A percentile compares a stretch with the other conserved stretches of the same genome.
Evolutionary conservation across 805 yeast species (phyloP).

Genomic region (Saccharomycopsis capsularis): DNA sequence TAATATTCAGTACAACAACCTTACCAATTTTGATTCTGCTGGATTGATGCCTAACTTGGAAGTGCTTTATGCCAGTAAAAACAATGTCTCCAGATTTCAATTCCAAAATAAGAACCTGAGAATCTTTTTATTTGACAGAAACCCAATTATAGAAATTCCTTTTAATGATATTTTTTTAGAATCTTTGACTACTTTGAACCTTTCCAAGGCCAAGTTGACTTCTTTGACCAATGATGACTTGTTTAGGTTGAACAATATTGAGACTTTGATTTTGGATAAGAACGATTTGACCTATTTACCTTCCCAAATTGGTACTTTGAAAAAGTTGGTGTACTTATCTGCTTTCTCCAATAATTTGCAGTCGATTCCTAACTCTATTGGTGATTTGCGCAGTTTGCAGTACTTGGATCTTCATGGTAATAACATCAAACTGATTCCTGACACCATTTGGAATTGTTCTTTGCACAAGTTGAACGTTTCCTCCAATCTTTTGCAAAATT

Average conservation of each 20-base stretch:
- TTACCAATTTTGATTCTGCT: conserved; percentile 37
- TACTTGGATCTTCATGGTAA: conserved; percentile 66
- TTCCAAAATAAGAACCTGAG: conserved; percentile 57
- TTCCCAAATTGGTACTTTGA: conserved; percentile 51
- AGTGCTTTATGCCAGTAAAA: conserved; percentile 67
- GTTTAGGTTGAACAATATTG: conserved; percentile 54
- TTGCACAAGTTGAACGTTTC: conserved; percentile 92
- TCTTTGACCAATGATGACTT: conserved; percentile 62
- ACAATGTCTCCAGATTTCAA: conserved; percentile 63
- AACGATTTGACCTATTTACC: conserved; percentile 80
- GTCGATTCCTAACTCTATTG: conserved; percentile 58
- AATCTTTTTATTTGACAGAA: conserved; percentile 67
- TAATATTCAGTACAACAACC: conserved; percentile 69
- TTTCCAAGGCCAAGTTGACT: conserved; percentile 78
- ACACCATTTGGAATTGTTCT: conserved; percentile 60
- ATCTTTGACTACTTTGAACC: conserved; percentile 61
- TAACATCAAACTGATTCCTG: conserved; percentile 47
- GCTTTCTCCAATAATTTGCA: conserved; percentile 69
- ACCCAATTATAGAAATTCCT: conserved; percentile 70
- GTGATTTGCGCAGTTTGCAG: conserved; percentile 41
- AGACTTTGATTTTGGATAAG: conserved; percentile 67
- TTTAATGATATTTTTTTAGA: conserved; percentile 45
- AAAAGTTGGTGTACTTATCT: conserved; percentile 58
- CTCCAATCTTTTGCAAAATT: conserved; percentile 51
- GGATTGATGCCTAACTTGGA: conserved; percentile 56